A percentile compares a stretch with the other conserved stretches of the same genome.
Evolutionary conservation across 139 green algal species (phyloP).

Genomic region (Haematococcus lacustris): DNA sequence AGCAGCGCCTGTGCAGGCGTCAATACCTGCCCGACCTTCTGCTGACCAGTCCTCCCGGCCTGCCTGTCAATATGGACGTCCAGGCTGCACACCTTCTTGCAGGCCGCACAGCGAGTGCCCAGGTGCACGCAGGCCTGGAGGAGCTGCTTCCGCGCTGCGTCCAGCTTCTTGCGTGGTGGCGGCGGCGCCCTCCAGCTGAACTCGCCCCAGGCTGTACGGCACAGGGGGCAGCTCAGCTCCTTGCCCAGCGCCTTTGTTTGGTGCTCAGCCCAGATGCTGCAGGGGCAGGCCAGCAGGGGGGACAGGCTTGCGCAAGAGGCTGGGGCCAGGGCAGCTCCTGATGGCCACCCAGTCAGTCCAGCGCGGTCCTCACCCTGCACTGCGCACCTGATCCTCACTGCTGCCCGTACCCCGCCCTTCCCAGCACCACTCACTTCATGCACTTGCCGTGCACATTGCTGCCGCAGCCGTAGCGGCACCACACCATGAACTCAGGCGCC

Average conservation of each 20-base stretch:
- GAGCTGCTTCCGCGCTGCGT: conserved; percentile 4
- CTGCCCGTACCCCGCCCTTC: neutral
- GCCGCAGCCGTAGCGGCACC: conserved; percentile 47
- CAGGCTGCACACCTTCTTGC: conserved; percentile 14
- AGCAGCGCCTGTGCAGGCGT: too few relatives aligned
- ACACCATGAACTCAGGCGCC: conserved; percentile 37
- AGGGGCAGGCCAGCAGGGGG: neutral
- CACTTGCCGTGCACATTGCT: conserved; percentile 57
- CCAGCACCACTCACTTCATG: conserved; percentile 28
- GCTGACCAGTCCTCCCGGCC: too few relatives aligned
- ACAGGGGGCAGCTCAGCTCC: conserved; percentile 55
- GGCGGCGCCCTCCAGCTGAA: conserved; percentile 43
- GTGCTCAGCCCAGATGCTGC: conserved; percentile 32
- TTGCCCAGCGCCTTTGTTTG: conserved; percentile 26
- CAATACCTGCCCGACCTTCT: too few relatives aligned
- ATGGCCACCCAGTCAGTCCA: too few relatives aligned
- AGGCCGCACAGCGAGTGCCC: conserved; percentile 30
- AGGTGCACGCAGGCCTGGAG: neutral
- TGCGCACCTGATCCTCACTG: neutral
- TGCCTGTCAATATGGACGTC: too few relatives aligned
- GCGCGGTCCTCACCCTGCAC: neutral
- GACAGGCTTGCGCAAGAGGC: too few relatives aligned
- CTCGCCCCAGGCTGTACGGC: conserved; percentile 46
- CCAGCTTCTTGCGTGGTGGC: conserved; percentile 6
- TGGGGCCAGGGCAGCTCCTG: too few relatives aligned